phyloP scores from a whole-genome alignment of 768 basidiomycete species.

The Lanmaoa pseudosensibilis region DNA sequence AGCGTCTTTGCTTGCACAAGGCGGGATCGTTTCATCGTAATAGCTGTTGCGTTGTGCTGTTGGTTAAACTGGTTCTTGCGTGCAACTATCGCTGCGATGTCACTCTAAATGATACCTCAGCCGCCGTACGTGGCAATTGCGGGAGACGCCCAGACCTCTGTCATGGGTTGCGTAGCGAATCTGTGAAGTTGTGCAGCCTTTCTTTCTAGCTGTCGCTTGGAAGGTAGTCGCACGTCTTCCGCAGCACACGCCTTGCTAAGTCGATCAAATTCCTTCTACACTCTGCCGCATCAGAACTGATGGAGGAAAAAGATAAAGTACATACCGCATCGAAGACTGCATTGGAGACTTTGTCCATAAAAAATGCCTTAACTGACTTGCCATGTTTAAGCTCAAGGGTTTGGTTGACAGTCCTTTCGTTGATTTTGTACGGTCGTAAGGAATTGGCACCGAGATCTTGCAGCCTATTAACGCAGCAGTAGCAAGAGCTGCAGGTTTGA shows the following conservation, averaged over 20 bases:
- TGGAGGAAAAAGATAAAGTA: constrained; percentile 10
- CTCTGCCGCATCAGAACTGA: constrained; percentile 9
- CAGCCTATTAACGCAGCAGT: constrained; percentile 4
- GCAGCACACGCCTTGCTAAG: constrained; percentile 42
- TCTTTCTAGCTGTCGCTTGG: constrained; percentile 61
- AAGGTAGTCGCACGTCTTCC: constrained; percentile 67
- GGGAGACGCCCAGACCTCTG: constrained; percentile 60
- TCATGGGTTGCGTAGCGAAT: constrained; percentile 60
- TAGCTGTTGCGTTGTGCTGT: constrained; percentile 33
- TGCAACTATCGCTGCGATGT: constrained; percentile 75
- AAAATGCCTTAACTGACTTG: constrained; percentile 54
- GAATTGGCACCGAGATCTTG: constrained; percentile 53
- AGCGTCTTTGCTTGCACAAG: constrained; percentile 72
- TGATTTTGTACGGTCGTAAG: constrained; percentile 70
- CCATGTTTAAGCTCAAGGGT: constrained; percentile 78
- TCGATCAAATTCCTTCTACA: constrained; percentile 73
- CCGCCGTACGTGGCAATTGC: constrained; percentile 1
- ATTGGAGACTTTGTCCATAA: constrained; percentile 90
- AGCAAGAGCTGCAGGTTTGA: constrained; percentile 12
- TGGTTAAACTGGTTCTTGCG: constrained; percentile 53
- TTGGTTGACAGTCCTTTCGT: constrained; percentile 63
- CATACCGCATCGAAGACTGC: constrained; percentile 59
- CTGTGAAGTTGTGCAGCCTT: constrained; percentile 65
- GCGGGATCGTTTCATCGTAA: constrained; percentile 61
- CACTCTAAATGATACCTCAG: constrained; percentile 52